A percentile compares a stretch with the other conserved stretches of the same genome.
Evolutionary conservation across 2,329 filamentous ascomycete genomes (phyloP).

Genomic region (Phaeosphaeria sp.): DNA sequence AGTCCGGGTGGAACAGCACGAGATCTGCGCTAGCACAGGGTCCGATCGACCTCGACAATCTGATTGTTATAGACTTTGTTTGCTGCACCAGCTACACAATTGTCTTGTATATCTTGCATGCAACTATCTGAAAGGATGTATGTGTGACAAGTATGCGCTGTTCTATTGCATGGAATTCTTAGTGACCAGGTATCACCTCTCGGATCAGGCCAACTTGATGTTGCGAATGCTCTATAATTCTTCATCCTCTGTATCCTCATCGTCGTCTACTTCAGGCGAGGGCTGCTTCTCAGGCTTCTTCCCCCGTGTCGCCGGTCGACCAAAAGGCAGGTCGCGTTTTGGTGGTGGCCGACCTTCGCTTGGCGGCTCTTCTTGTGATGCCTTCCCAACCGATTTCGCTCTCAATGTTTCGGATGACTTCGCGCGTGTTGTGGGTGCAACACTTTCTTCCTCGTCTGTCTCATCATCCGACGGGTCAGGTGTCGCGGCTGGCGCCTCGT

Average conservation of each 20-base stretch:
- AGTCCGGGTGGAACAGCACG: background rate
- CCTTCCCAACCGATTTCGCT: slow-evolving; percentile 21
- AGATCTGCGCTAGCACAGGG: background rate
- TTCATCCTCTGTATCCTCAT: slow-evolving; percentile 44
- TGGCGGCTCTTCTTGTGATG: slow-evolving; percentile 17
- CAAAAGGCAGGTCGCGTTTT: slow-evolving; percentile 45
- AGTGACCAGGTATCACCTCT: no score
- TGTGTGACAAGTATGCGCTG: background rate
- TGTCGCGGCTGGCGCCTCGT: slow-evolving; percentile 34
- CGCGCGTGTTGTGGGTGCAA: slow-evolving; percentile 12
- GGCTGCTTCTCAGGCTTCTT: slow-evolving; percentile 20
- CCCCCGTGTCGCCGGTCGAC: slow-evolving; percentile 27
- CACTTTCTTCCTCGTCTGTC: slow-evolving; percentile 41
- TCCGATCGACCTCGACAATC: background rate
- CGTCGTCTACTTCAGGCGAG: slow-evolving; percentile 21
- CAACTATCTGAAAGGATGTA: no score
- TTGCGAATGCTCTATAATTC: slow-evolving; percentile 29
- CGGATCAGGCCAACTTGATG: background rate
- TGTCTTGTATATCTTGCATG: no score
- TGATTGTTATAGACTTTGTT: no score
- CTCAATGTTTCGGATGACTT: slow-evolving; percentile 26
- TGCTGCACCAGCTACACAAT: no score
- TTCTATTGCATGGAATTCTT: no score
- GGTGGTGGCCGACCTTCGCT: slow-evolving; percentile 37
- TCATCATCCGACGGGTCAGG: slow-evolving; percentile 47